Percentiles rank a stretch among this genome's conserved stretches.
These are phyloP conservation scores for Effrenium voratum DNA, from an alignment of 73 alveolate genomes.

Conservation along the genomic window DNA sequence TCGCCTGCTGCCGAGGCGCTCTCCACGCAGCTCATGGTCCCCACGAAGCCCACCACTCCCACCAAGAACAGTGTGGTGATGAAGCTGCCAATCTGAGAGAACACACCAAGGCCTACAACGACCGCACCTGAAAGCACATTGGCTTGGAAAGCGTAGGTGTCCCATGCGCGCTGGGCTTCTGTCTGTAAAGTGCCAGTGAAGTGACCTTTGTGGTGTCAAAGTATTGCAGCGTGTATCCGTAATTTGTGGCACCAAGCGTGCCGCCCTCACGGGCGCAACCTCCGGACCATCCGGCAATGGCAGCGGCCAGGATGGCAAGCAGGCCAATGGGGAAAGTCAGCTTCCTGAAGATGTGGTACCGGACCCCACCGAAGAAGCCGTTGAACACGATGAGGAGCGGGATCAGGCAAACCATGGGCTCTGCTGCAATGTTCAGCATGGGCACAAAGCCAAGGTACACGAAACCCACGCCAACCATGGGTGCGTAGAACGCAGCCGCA, in stretches of 20 bases:
- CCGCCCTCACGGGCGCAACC: conserved; percentile 60
- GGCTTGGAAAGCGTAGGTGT: conserved; percentile 44
- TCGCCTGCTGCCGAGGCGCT: conserved; percentile 85
- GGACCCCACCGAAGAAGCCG: conserved; percentile 81
- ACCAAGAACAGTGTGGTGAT: conserved; percentile 47
- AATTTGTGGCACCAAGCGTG: conserved; percentile 42
- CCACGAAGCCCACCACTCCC: conserved; percentile 71
- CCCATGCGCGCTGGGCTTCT: conserved; percentile 30
- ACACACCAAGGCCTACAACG: conserved; percentile 54
- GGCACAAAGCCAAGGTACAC: conserved; percentile 40
- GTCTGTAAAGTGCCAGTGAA: conserved; percentile 36
- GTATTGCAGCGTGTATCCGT: conserved; percentile 54
- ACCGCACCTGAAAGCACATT: not conserved
- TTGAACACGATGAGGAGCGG: conserved; percentile 68
- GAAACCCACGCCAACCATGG: conserved; percentile 73
- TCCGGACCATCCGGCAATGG: conserved; percentile 76
- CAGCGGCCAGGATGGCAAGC: conserved; percentile 36
- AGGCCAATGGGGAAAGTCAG: conserved; percentile 68
- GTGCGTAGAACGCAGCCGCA: conserved; percentile 67
- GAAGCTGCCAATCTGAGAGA: conserved; percentile 42
- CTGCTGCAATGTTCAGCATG: conserved; percentile 33
- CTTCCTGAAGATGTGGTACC: conserved; percentile 66
- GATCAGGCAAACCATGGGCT: conserved; percentile 81
- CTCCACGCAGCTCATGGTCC: conserved; percentile 66
- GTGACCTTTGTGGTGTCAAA: conserved; percentile 19